Base-by-base conservation (phyloP, 768 basidiomycete genomes). In the Guyanaporus albipodus region DNA sequence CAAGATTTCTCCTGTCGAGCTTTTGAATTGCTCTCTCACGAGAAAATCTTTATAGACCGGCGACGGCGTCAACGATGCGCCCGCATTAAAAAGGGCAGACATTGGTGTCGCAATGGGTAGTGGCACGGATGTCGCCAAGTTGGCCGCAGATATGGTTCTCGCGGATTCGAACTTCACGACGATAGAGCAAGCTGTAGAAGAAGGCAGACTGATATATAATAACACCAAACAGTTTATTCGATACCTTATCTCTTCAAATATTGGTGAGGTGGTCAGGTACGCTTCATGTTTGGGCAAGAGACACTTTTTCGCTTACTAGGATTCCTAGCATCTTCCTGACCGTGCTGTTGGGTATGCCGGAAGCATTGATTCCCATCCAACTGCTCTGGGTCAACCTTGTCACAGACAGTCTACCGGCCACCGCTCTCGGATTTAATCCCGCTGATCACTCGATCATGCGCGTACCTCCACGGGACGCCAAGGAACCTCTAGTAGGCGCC, bases 181-280 rank as follows among this genome's bases (percentile, higher is more conserved):
- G 7, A 97, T 99, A 68, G 94, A 96, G 67, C 75, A 83, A 57
- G 95, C 95, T 8, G 93, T 99, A 36, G 95, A 98, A 67, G 95
- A 99, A 71, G 95, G 95, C 57, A 76, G 95, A 68, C 76, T 95
- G 48, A 99, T 98, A 61, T 98, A 97, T 70, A 97, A 97, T 72
- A 99, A 99, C 71, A 98, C 94, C 36, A 99, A 99, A 72, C 95
- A 98, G 66, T 99, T 99, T 69, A 97, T 99, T 68, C 87, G 95
- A 59, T 99, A 98, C 73, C 85, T 99, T 62, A 98, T 91, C 70
- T 96, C 93, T 24, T 93, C 91, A 49, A 97, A 96, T 73, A 96
- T 96, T 63, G 94, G 94, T 45, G 94, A 96, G 67, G 94, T 95
- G 55, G 91, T 95, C 69, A 88, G 82, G 70, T 71, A 57, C 32